These are phyloP conservation scores for Huntiella decipiens DNA, from an alignment of 2,329 filamentous ascomycete species.

Conservation along the genomic window DNA sequence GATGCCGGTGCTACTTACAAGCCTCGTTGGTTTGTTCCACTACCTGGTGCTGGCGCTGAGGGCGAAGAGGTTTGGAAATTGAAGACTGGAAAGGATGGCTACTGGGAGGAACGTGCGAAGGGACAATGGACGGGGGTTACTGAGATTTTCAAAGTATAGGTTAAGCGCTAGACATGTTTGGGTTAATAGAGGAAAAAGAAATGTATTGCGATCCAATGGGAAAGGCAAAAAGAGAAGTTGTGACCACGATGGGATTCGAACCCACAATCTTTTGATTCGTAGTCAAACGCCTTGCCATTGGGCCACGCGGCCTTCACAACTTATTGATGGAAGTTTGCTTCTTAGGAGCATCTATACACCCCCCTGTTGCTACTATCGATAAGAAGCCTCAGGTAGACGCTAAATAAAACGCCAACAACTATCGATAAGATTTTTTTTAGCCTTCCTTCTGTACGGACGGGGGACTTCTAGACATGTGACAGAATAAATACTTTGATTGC, in stretches of 20 bases:
- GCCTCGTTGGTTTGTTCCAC: slow-evolving; percentile 70
- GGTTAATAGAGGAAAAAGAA: not conserved
- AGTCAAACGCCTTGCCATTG: slow-evolving; percentile 12
- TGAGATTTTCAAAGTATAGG: slow-evolving; percentile 26
- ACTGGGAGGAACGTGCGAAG: slow-evolving; percentile 71
- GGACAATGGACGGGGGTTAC: slow-evolving; percentile 44
- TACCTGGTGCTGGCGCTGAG: slow-evolving; percentile 30
- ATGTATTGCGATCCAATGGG: not conserved
- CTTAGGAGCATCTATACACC: not conserved
- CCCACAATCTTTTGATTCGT: slow-evolving; percentile 12
- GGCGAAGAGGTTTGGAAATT: slow-evolving; percentile 57
- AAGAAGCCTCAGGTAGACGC: not conserved
- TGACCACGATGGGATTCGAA: slow-evolving; percentile 11
- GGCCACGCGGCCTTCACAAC: slow-evolving; percentile 8
- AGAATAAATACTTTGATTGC: too few relatives aligned
- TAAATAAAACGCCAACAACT: too few relatives aligned
- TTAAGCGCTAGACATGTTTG: not conserved
- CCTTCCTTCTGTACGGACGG: too few relatives aligned
- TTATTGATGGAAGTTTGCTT: accelerated
- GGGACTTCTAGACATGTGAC: too few relatives aligned
- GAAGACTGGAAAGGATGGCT: slow-evolving; percentile 66
- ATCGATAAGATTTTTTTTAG: too few relatives aligned
- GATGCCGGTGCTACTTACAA: slow-evolving; percentile 50
- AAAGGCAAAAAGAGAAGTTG: not conserved
- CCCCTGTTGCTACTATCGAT: slow-evolving; percentile 1